These are phyloP conservation scores for Fonsecaea pedrosoi DNA, from an alignment of 2,329 filamentous ascomycete genomes.

Conservation along the genomic window DNA sequence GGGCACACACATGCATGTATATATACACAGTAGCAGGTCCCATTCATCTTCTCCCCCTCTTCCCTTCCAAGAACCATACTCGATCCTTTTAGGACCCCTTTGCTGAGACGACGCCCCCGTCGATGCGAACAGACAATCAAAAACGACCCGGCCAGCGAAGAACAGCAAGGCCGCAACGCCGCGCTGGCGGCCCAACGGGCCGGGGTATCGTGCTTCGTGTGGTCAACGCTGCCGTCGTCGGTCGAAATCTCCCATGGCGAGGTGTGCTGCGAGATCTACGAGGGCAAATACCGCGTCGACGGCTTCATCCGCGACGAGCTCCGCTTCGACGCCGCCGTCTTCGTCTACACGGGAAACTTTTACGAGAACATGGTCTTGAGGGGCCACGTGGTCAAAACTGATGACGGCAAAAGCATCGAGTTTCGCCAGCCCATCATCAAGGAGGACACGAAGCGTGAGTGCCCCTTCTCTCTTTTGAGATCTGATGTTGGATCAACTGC, in stretches of 20 bases:
- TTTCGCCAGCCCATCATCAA: slow-evolving; percentile 32
- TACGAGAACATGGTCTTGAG: slow-evolving; percentile 34
- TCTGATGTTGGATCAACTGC: too few relatives aligned
- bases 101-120: too few relatives aligned
- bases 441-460: slow-evolving; percentile 29
- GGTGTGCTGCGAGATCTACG: slow-evolving; percentile 31
- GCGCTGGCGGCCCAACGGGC: slow-evolving; percentile 25
- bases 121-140: slow-evolving; percentile 19
- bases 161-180: slow-evolving; percentile 32
- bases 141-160: slow-evolving; percentile 33
- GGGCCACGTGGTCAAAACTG: slow-evolving; percentile 23
- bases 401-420: slow-evolving; percentile 28
- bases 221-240: slow-evolving; percentile 32
- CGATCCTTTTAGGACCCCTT: too few relatives aligned
- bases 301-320: slow-evolving; percentile 32
- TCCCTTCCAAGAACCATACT: too few relatives aligned
- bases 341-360: slow-evolving; percentile 39
- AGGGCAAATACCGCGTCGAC: slow-evolving; percentile 39
- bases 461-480: background rate
- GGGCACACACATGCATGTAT: too few relatives aligned
- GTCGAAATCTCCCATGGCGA: slow-evolving; percentile 26
- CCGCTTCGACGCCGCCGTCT: slow-evolving; percentile 33
- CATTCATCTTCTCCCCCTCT: too few relatives aligned
- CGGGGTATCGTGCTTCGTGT: slow-evolving; percentile 31
- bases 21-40: too few relatives aligned